phyloP scores from a whole-genome alignment of 768 basidiomycete species.

The Lactarius indigo region DNA sequence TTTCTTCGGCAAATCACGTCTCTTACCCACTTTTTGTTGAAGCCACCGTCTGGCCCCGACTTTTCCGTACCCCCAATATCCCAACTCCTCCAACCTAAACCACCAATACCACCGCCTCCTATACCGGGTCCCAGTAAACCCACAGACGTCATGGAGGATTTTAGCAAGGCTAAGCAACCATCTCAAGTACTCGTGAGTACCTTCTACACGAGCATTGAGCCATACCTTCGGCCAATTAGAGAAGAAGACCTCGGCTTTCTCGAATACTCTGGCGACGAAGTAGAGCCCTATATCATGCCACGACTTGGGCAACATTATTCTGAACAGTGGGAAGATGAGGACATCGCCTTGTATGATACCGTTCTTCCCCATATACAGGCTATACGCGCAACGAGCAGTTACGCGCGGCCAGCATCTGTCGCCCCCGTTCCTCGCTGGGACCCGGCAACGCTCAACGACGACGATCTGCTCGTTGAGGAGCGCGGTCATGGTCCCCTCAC shows the following conservation, averaged over 20 bases:
- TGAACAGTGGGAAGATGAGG: constrained; percentile 93
- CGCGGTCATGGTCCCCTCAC: constrained; percentile 85
- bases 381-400: constrained; percentile 35
- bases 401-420: constrained; percentile 34
- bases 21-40: constrained; percentile 17
- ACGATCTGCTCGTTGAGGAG: constrained; percentile 66
- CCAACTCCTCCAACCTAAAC: constrained; percentile 56
- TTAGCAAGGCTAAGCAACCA: constrained; percentile 78
- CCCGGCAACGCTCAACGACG: constrained; percentile 73
- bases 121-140: constrained; percentile 81
- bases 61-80: constrained; percentile 52
- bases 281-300: constrained; percentile 84
- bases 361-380: constrained; percentile 42
- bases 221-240: constrained; percentile 82
- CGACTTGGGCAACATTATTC: constrained; percentile 84
- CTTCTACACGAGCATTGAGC: constrained; percentile 86
- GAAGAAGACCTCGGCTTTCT: constrained; percentile 97
- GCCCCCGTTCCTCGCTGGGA: constrained; percentile 74
- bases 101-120: constrained; percentile 59
- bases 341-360: constrained; percentile 49
- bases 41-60: constrained; percentile 48
- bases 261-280: constrained; percentile 85
- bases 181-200: constrained; percentile 66
- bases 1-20: not conserved
- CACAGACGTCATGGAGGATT: constrained; percentile 83